Percentiles rank a stretch among this genome's conserved stretches.
Conservation (phyloP, 2,329 filamentous ascomycete genomes). For the Calonectria hongkongensis region DNA sequence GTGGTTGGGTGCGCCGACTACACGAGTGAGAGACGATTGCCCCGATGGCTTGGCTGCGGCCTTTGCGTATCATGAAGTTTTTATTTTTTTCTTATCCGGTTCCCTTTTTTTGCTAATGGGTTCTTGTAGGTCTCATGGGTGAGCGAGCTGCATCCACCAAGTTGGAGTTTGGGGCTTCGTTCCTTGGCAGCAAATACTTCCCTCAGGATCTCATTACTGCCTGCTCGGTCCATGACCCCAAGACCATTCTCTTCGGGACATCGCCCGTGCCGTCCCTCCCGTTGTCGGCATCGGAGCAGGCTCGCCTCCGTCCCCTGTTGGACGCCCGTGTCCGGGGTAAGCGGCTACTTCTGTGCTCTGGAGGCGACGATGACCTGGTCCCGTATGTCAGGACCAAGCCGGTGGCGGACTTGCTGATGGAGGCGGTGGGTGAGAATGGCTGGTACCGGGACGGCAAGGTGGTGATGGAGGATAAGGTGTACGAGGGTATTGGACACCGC, state of each 20-base stretch:
- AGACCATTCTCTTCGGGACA: slow-evolving; percentile 80
- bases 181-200: slow-evolving; percentile 87
- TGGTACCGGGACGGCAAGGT: slow-evolving; percentile 76
- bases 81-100: background rate
- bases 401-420: slow-evolving; percentile 78
- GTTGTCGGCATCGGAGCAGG: slow-evolving; percentile 62
- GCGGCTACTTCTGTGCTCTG: slow-evolving; percentile 78
- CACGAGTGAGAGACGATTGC: slow-evolving; percentile 69
- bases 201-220: slow-evolving; percentile 79
- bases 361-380: slow-evolving; percentile 82
- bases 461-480: slow-evolving; percentile 79
- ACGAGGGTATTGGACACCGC: slow-evolving; percentile 81
- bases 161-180: slow-evolving; percentile 73
- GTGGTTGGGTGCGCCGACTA: slow-evolving; percentile 95
- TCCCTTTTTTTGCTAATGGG: background rate
- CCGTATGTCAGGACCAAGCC: slow-evolving; percentile 76
- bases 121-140: slow-evolving; percentile 76
- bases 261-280: slow-evolving; percentile 58
- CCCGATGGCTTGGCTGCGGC: background rate
- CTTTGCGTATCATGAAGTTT: background rate
- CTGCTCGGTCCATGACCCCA: slow-evolving; percentile 82
- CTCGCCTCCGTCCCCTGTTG: slow-evolving; percentile 67
- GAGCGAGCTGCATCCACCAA: slow-evolving; percentile 84
- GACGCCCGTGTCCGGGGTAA: slow-evolving; percentile 75
- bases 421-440: slow-evolving; percentile 63